Evolutionary conservation across 2,329 filamentous ascomycete species (phyloP).

Genomic region (Hymenoscyphus linearis): DNA sequence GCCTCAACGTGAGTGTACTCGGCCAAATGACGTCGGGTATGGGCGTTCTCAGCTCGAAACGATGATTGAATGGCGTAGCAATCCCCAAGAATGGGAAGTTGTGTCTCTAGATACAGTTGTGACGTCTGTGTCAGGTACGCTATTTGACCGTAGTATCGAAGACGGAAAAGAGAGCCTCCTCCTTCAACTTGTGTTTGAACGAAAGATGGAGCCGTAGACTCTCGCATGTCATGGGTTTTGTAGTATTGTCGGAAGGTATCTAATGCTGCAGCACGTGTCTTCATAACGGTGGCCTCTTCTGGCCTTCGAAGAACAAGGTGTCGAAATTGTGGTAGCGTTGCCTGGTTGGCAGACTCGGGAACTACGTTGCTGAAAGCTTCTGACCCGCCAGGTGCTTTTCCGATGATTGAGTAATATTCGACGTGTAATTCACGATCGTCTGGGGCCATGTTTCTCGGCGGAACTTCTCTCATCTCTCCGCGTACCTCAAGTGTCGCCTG

Average conservation of each 20-base stretch:
- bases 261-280: background rate
- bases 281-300: background rate
- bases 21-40: background rate
- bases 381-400: background rate
- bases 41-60: background rate
- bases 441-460: background rate
- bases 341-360: background rate
- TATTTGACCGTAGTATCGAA: background rate
- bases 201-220: background rate
- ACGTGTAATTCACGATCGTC: background rate
- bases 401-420: background rate
- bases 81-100: background rate
- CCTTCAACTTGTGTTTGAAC: background rate
- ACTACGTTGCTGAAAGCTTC: background rate
- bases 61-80: background rate
- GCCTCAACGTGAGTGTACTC: background rate
- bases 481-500: background rate
- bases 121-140: background rate
- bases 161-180: background rate
- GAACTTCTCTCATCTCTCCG: background rate
- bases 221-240: background rate
- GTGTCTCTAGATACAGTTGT: background rate
- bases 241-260: background rate
- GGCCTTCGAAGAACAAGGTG: background rate
- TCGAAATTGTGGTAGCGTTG: background rate